A percentile compares a stretch with the other conserved stretches of the same genome.
Conservation (phyloP, 2,329 filamentous ascomycete species). For the Fusarium sp. region DNA sequence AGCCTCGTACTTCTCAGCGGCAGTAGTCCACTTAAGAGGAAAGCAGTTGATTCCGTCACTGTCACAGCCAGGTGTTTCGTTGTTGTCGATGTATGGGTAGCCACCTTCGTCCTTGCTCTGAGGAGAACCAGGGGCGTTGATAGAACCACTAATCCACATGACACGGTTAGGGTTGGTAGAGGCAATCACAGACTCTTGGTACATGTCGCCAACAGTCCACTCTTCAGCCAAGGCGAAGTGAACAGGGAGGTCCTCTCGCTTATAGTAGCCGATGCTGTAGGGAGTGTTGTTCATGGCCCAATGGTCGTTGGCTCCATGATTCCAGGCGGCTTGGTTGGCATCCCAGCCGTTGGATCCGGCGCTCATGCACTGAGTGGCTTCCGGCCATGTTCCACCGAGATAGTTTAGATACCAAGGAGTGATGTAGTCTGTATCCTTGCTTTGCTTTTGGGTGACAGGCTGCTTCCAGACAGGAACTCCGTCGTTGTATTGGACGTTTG, state of each 20-base stretch:
- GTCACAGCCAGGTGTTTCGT: slow-evolving; percentile 18
- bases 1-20: slow-evolving; percentile 26
- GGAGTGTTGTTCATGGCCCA: slow-evolving; percentile 62
- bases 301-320: slow-evolving; percentile 66
- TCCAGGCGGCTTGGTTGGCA: slow-evolving; percentile 67
- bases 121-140: slow-evolving; percentile 63
- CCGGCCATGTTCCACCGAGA: slow-evolving; percentile 63
- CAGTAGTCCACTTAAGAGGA: slow-evolving; percentile 21
- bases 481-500: slow-evolving; percentile 16
- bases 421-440: slow-evolving; percentile 7
- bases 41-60: slow-evolving; percentile 17
- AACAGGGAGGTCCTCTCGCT: slow-evolving; percentile 6
- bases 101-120: slow-evolving; percentile 35
- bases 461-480: slow-evolving; percentile 19
- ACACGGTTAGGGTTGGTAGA: slow-evolving; percentile 69
- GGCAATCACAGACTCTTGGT: slow-evolving; percentile 67
- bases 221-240: slow-evolving; percentile 19
- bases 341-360: slow-evolving; percentile 67
- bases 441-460: slow-evolving; percentile 5
- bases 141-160: slow-evolving; percentile 65
- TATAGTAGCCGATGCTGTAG: slow-evolving; percentile 20
- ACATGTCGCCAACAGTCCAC: slow-evolving; percentile 62
- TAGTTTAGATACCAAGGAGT: slow-evolving; percentile 69
- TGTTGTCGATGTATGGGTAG: slow-evolving; percentile 28
- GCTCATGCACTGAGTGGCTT: slow-evolving; percentile 69